Evolutionary conservation across 192 early-diverging fungal genomes (phyloP).

Genomic region (Spinellus fusiger): DNA sequence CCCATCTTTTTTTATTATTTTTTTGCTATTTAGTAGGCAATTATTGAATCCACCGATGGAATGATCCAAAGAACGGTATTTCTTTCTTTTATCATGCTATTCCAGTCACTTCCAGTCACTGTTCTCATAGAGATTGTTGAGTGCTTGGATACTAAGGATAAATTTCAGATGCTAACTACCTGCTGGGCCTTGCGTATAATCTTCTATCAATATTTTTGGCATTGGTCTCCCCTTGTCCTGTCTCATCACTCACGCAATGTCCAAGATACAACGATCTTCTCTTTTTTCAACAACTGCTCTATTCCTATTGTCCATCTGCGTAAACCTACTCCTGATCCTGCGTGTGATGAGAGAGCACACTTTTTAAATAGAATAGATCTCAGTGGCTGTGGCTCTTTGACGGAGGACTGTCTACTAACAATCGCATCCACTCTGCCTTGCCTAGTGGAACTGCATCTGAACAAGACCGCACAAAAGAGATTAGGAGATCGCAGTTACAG

Average conservation of each 20-base stretch:
- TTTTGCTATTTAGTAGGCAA: too few species aligned
- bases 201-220: conserved; percentile 3
- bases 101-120: too few species aligned
- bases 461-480: conserved; percentile 6
- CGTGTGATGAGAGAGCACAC: neutral
- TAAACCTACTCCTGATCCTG: neutral
- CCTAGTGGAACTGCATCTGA: conserved; percentile 5
- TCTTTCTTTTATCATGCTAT: too few species aligned
- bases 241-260: conserved; percentile 11
- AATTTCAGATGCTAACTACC: conserved; percentile 7
- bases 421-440: neutral
- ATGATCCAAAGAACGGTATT: too few species aligned
- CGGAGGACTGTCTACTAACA: conserved; percentile 9
- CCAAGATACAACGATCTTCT: conserved; percentile 6
- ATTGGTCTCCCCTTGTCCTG: conserved; percentile 21
- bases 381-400: conserved; percentile 1
- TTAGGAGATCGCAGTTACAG: neutral
- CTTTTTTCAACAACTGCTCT: conserved; percentile 8
- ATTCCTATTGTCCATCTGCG: conserved; percentile 6
- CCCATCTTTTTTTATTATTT: too few species aligned
- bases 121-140: too few species aligned
- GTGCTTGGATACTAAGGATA: conserved; percentile 20
- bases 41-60: conserved; percentile 6
- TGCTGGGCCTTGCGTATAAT: conserved; percentile 11
- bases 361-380: conserved; percentile 1